These are phyloP conservation scores for Diacronema lutheri DNA, from an alignment of 78 protist genomes.

Conservation along the genomic window DNA sequence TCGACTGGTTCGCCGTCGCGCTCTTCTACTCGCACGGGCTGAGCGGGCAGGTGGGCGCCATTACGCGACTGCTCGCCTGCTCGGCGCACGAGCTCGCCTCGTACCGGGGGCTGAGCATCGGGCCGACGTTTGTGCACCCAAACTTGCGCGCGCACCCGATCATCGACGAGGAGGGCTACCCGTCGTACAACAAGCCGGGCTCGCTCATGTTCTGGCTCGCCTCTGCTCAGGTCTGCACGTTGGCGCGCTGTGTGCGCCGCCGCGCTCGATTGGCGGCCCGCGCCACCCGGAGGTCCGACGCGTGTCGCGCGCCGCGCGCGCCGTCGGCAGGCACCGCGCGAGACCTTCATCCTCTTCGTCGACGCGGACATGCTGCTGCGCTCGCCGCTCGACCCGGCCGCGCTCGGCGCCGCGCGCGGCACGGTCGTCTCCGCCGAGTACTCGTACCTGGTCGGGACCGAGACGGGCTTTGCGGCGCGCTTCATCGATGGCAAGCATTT, in stretches of 20 bases:
- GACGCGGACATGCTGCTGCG: neutral
- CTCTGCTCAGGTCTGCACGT: no score
- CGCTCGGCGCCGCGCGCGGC: conserved; percentile 8
- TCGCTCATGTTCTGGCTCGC: neutral
- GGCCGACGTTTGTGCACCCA: conserved; percentile 6
- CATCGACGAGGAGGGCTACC: neutral
- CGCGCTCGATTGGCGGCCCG: no score
- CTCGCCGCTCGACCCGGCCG: neutral
- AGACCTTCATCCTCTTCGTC: neutral
- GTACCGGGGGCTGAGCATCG: neutral
- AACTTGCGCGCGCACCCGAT: neutral
- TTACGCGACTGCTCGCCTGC: conserved; percentile 11
- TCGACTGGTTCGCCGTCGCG: neutral
- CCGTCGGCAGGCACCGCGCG: neutral
- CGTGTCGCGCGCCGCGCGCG: no score
- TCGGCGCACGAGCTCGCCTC: neutral
- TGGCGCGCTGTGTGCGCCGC: no score
- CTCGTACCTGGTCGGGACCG: conserved; percentile 14
- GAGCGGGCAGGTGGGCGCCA: neutral
- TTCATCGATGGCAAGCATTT: neutral
- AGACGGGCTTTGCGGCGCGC: neutral
- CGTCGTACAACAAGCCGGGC: conserved; percentile 12
- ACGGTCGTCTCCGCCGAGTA: neutral
- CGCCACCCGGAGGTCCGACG: no score
- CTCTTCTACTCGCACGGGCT: neutral